phyloP scores from a whole-genome alignment of 257 asterid genomes.

The Mentha longifolia region DNA sequence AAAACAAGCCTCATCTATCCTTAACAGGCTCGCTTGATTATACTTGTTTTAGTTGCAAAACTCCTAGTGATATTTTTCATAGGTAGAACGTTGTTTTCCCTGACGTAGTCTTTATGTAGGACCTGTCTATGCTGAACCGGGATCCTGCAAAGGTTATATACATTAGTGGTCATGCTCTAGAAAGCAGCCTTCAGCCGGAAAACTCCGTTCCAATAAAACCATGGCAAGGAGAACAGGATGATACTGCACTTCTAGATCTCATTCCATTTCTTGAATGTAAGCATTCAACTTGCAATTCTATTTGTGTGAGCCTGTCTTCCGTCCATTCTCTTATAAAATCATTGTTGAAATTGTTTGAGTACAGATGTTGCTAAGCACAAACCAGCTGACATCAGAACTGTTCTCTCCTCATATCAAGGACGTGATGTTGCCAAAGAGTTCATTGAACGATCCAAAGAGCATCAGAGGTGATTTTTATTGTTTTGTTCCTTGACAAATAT shows the following conservation, averaged over 20 bases:
- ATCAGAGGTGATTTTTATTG: conserved; percentile 47
- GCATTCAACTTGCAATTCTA: conserved; percentile 28
- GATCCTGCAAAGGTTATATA: conserved; percentile 81
- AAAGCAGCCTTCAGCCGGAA: conserved; percentile 85
- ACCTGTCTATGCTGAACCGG: conserved; percentile 84
- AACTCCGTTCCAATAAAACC: conserved; percentile 67
- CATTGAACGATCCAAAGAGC: conserved; percentile 80
- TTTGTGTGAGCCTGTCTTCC: conserved; percentile 1
- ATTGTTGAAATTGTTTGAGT: conserved; percentile 30
- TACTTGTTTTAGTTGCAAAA: not conserved
- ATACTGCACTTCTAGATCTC: conserved; percentile 82
- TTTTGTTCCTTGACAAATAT: not conserved
- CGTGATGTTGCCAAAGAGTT: conserved; percentile 86
- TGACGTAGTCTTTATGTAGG: conserved; percentile 56
- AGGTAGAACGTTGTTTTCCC: conserved; percentile 17
- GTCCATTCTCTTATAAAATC: not conserved
- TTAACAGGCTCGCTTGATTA: not conserved
- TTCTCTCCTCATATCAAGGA: conserved; percentile 88
- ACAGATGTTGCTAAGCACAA: conserved; percentile 80
- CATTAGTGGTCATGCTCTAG: conserved; percentile 77
- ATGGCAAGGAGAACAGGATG: conserved; percentile 86
- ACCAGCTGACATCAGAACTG: conserved; percentile 85
- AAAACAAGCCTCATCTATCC: not conserved
- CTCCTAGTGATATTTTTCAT: not conserved
- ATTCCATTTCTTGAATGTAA: conserved; percentile 95